phyloP scores from a whole-genome alignment of 345 rosid genomes.

The Boechera stricta region DNA sequence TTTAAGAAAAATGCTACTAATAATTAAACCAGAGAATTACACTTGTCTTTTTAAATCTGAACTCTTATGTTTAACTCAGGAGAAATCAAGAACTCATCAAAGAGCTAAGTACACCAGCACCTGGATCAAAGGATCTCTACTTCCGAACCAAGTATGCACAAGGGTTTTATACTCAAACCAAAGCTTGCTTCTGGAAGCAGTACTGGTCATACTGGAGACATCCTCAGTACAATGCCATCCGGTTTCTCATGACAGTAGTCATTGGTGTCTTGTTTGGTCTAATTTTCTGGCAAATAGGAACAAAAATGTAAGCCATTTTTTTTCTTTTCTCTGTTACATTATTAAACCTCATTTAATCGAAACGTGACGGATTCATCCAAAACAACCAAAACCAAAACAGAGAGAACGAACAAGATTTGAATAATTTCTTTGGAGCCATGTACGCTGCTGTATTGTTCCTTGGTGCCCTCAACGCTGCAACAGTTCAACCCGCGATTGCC shows the following conservation, averaged over 20 bases:
- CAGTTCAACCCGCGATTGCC: constrained; percentile 69
- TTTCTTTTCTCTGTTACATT: neutral
- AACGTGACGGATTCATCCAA: neutral
- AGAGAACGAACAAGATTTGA: constrained; percentile 58
- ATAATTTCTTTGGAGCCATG: constrained; percentile 79
- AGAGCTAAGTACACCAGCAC: constrained; percentile 62
- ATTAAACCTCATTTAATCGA: neutral
- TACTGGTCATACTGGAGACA: constrained; percentile 79
- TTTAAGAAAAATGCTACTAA: neutral
- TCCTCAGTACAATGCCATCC: constrained; percentile 69
- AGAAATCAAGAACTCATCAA: constrained; percentile 67
- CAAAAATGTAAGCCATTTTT: constrained; percentile 47
- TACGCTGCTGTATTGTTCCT: constrained; percentile 65
- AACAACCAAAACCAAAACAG: constrained; percentile 43
- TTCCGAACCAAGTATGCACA: constrained; percentile 69
- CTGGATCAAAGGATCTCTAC: constrained; percentile 62
- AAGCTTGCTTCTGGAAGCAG: constrained; percentile 85
- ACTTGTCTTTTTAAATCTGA: neutral
- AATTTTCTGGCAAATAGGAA: constrained; percentile 77
- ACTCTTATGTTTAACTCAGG: constrained; percentile 45
- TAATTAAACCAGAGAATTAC: neutral
- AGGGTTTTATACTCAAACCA: constrained; percentile 58
- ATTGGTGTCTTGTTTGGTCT: constrained; percentile 69
- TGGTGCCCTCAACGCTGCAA: constrained; percentile 63
- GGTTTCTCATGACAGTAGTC: constrained; percentile 61